phyloP scores from a whole-genome alignment of 2,329 filamentous ascomycete species.

The Juglanconis juglandina region DNA sequence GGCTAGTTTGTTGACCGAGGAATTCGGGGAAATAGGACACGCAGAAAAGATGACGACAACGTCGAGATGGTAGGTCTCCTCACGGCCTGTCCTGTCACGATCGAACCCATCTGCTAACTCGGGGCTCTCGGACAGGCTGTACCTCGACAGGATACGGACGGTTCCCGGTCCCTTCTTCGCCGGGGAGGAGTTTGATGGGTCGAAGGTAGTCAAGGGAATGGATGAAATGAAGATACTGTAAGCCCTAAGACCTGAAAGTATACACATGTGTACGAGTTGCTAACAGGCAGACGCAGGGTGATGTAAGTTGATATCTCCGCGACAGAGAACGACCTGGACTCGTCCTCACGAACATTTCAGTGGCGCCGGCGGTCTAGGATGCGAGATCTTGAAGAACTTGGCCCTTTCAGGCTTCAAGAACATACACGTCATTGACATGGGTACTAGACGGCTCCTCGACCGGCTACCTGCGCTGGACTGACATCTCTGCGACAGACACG shows the following conservation, averaged over 20 bases:
- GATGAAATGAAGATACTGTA: constrained; percentile 74
- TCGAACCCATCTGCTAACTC: not conserved
- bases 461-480: constrained; percentile 1
- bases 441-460: constrained; percentile 41
- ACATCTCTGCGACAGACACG: constrained; percentile 59
- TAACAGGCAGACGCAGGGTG: constrained; percentile 38
- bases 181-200: constrained; percentile 48
- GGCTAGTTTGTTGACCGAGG: not conserved
- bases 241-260: constrained; percentile 44
- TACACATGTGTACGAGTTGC: constrained; percentile 2
- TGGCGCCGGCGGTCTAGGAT: constrained; percentile 89
- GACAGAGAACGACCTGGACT: constrained; percentile 12
- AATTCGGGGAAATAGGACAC: not conserved
- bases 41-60: constrained; percentile 8
- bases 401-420: constrained; percentile 93
- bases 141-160: constrained; percentile 77
- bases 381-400: constrained; percentile 94
- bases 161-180: constrained; percentile 80
- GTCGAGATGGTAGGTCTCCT: constrained; percentile 31
- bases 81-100: not conserved
- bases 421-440: constrained; percentile 99
- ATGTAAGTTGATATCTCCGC: constrained; percentile 38
- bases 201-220: constrained; percentile 52
- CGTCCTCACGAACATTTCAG: constrained; percentile 42
- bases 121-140: constrained; percentile 57